These are phyloP conservation scores for Hyphodiscus hymeniophilus DNA, from an alignment of 495 filamentous ascomycete genomes.

Conservation along the genomic window DNA sequence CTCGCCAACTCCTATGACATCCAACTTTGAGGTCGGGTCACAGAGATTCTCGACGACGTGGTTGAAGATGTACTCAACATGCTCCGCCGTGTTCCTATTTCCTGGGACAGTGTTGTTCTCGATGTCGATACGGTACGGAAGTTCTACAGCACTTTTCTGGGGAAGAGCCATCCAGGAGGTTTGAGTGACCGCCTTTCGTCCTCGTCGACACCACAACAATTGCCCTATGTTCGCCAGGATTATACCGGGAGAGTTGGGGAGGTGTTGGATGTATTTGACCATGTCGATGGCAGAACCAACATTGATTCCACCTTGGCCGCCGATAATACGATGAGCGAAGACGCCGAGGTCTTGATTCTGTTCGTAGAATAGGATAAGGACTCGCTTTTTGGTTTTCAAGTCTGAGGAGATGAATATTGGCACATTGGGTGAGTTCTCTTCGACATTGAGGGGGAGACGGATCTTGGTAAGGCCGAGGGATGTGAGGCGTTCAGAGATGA, in stretches of 20 bases:
- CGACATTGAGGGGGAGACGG: constrained; percentile 47
- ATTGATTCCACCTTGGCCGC: constrained; percentile 49
- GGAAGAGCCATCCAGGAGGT: constrained; percentile 44
- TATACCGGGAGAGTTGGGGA: constrained; percentile 38
- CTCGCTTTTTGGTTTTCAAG: constrained; percentile 47
- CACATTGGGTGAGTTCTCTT: constrained; percentile 44
- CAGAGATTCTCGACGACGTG: constrained; percentile 43
- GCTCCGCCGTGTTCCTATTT: constrained; percentile 41
- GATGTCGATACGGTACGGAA: constrained; percentile 26
- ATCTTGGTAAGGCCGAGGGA: constrained; percentile 45
- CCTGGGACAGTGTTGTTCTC: constrained; percentile 48
- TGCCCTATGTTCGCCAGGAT: constrained; percentile 69
- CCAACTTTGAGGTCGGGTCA: constrained; percentile 39
- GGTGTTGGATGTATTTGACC: constrained; percentile 39
- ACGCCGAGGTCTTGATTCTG: constrained; percentile 62
- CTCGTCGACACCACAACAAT: constrained; percentile 56
- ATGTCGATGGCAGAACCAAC: constrained; percentile 58
- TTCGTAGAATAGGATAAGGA: constrained; percentile 72
- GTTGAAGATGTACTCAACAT: constrained; percentile 58
- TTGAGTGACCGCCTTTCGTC: constrained; percentile 44
- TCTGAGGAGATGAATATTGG: constrained; percentile 57
- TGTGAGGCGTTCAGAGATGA: constrained; percentile 53
- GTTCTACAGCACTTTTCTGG: constrained; percentile 43
- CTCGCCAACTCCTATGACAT: constrained; percentile 58
- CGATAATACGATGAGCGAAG: constrained; percentile 58